Percentiles rank a stretch among this genome's conserved stretches.
These are phyloP conservation scores for Amylocarpus encephaloides DNA, from an alignment of 2,329 filamentous ascomycete genomes.

Conservation along the genomic window DNA sequence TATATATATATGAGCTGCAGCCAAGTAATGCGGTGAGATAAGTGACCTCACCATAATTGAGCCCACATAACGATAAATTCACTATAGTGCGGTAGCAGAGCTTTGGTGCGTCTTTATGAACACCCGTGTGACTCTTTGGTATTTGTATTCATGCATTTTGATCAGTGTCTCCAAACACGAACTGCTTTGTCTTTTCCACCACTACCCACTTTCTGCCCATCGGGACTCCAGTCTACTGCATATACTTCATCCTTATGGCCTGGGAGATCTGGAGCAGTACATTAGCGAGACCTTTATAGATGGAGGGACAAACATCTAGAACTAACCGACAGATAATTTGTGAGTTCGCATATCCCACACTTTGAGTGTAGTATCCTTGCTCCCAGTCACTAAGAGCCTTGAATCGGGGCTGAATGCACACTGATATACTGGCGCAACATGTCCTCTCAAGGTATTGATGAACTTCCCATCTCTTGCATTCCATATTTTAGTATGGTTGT, in stretches of 20 bases:
- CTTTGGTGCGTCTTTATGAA: too few species aligned
- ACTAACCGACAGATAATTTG: constrained; percentile 56
- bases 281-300: not conserved
- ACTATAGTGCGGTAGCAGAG: too few species aligned
- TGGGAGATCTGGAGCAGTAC: constrained; percentile 58
- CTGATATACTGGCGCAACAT: constrained; percentile 88
- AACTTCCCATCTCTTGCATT: constrained; percentile 70
- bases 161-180: constrained; percentile 56
- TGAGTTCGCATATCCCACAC: constrained; percentile 87
- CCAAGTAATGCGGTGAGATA: too few species aligned
- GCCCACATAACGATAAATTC: too few species aligned
- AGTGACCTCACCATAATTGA: too few species aligned
- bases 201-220: constrained; percentile 81
- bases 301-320: not conserved
- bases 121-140: too few species aligned
- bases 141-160: too few species aligned
- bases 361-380: constrained; percentile 59
- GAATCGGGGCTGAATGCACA: constrained; percentile 90
- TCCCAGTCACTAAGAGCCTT: constrained; percentile 77
- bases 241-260: constrained; percentile 92
- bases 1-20: too few species aligned
- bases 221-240: constrained; percentile 89
- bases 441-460: constrained; percentile 78
- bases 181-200: constrained; percentile 88
- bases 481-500: constrained; percentile 95